Evolutionary conservation across 2,329 filamentous ascomycete species (phyloP), one percentile per base, ranked within the genome.

Genomic region (Rutstroemia sp.): DNA sequence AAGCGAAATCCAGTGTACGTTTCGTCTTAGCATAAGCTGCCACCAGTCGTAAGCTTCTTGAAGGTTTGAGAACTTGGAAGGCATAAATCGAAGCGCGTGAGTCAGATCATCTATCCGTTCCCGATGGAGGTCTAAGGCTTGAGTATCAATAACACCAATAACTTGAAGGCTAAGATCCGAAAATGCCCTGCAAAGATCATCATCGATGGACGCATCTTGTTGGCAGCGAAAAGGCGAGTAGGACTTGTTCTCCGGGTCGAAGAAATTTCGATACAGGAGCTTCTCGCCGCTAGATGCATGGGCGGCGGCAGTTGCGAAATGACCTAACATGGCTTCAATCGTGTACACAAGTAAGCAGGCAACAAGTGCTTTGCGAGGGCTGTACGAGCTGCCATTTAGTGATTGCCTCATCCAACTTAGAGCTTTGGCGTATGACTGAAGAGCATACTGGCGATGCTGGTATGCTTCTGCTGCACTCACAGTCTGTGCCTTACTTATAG

Each of bases 11-110:
- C 58, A 61, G 42, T 61, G 57, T 16, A 59, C 38, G n/a, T 56
- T 59, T 39, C 54, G 27, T 18, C 59, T 47, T 51, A 57, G 52
- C 14, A 61, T 54, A 10, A 54, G 41, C 16, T 61, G 57, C 47
- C 49, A 56, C 41, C 52, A 61, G 19, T 46, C 42, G n/a, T 54
- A 41, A 12, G 42, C 49, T 34, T 59, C 59, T 41, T 39, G 41
- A n/a, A 61, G 44, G 38, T 45, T 47, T 34, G 45, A 39, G 10
- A 61, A 59, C 2, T 48, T 38, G 21, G 18, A 44, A 37, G 58
- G 55, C 55, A 56, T 56, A 21, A 23, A 48, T n/a, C 21, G 19
- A 14, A 57, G 18, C 10, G 23, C n/a, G 5, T 46, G n/a, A 42
- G 47, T 44, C 5, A 57, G 16, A 38, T 49, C 48, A 34, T 41